Percentiles rank a stretch among this genome's conserved stretches.
Conservation (phyloP, 768 basidiomycete genomes). For the Leucosporidium yakuticum region DNA sequence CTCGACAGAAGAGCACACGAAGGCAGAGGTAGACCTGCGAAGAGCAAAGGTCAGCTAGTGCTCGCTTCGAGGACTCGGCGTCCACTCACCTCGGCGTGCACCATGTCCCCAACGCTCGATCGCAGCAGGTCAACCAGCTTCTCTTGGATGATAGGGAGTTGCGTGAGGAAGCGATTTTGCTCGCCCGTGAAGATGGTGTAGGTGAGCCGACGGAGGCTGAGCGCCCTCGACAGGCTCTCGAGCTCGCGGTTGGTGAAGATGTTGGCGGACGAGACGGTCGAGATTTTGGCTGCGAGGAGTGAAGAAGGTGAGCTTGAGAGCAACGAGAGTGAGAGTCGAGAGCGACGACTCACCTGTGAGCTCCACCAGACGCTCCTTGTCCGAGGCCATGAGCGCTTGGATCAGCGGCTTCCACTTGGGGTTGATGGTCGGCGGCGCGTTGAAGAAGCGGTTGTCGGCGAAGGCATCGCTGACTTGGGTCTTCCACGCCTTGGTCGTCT, state of each 20-base stretch:
- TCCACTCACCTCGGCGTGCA: constrained; percentile 72
- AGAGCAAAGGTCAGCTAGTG: not conserved
- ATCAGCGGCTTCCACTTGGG: constrained; percentile 70
- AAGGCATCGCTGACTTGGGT: constrained; percentile 70
- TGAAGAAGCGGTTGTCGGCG: constrained; percentile 82
- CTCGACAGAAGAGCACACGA: constrained; percentile 78
- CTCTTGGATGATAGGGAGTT: constrained; percentile 91
- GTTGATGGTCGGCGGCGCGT: constrained; percentile 56
- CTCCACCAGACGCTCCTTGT: constrained; percentile 79
- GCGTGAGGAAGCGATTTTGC: constrained; percentile 81
- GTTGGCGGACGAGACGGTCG: constrained; percentile 81
- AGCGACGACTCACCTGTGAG: constrained; percentile 58
- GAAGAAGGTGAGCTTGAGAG: not conserved
- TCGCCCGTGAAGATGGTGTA: constrained; percentile 80
- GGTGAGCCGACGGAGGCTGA: constrained; percentile 79
- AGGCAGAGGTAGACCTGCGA: constrained; percentile 70
- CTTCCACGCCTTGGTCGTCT: constrained; percentile 78
- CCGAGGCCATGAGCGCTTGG: constrained; percentile 71
- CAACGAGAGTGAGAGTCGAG: not conserved
- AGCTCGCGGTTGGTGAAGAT: constrained; percentile 95
- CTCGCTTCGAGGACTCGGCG: not conserved
- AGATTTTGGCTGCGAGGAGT: constrained; percentile 48
- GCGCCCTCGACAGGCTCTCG: constrained; percentile 77
- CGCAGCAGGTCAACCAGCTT: constrained; percentile 88
- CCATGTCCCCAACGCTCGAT: constrained; percentile 64